Base-by-base conservation (phyloP, 306 rosid species). In the Gillenia trifoliata region DNA sequence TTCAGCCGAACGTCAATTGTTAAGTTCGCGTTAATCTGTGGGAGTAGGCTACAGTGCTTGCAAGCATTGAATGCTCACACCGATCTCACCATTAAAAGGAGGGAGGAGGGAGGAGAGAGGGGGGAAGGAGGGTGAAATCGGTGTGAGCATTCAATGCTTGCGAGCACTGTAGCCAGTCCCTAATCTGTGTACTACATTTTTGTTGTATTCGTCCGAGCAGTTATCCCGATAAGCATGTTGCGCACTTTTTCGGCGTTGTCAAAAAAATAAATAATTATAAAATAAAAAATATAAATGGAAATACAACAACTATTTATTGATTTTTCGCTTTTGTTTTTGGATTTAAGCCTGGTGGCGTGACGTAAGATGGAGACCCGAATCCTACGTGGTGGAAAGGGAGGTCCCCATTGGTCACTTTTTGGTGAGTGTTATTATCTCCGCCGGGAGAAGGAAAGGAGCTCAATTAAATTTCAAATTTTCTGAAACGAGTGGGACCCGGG, bases 171-270 rank as follows among this genome's bases (percentile, higher is more conserved):
- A n/a, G n/a, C n/a, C n/a, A n/a, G n/a, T n/a, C n/a, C n/a, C n/a
- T n/a, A n/a, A n/a, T n/a, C n/a, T n/a, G n/a, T n/a, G n/a, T n/a
- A n/a, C n/a, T 43, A 5, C 30, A 19, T 5, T 19, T 11, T 31
- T 36, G 52, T 74, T 23, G 72, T 78, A 65, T 38, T 66, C 36
- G 8, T 33, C 28, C 19, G 6, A 5, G 80, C 85, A 77, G 85
- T 74, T 77, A 75, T 80, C 79, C 70, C 75, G 66, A 80, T 55
- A 47, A 82, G 83, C 81, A 82, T 82, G 83, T 82, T 75, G 52
- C 64, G 57, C 45, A 63, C 75, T 33, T 73, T 79, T 30, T 1
- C 20, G 0, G 17, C 36, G 19, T 34, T 36, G 15, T 38, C 19
- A 4, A 26, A 15, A 12, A 9, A 0, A 23, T n/a, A 66, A 38